Evolutionary conservation across 805 yeast species (phyloP), one percentile per base, ranked within the genome.

Genomic region (Metschnikowia baotianmanensis): DNA sequence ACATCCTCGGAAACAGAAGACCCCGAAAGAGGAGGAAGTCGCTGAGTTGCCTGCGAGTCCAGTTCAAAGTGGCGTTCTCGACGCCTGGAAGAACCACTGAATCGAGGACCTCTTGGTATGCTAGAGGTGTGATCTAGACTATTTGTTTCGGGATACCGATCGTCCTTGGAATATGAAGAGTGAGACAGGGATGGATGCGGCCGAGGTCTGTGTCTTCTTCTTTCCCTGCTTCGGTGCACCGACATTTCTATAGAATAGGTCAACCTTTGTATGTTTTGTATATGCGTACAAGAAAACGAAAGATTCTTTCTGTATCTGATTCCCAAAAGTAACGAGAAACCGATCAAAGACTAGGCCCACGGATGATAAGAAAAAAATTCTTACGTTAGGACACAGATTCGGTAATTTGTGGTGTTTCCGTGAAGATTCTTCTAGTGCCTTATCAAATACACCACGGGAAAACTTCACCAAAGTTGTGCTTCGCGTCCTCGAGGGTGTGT

Each of bases 401-500:
- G 24, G 24, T 15, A 7, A 25, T n/a, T 7, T 25, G 7, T 25
- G 15, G 12, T 7, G 28, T 7, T 22, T 9, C 29, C 10, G 30
- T 24, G 30, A 36, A 22, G 24, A n/a, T 20, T 26, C 15, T 10
- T 30, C 24, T 19, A 31, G 9, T 7, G 28, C 31, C 20, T 38
- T 29, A 25, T 34, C 38, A 26, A 15, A 18, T 13, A 18, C 7
- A 22, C n/a, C 23, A 17, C 13, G 13, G 39, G 36, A 34, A 40
- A 31, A 35, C 29, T 30, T 31, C 36, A 24, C 38, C 23, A 22
- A 9, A 34, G 39, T 34, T 40, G 36, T 35, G 39, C 39, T 40
- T 40, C 43, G 43, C 43, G 43, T 40, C 43, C 36, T 38, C 36
- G 15, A 18, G 13, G 37, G 36, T 23, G 42, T 38, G 34, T 33